phyloP scores from a whole-genome alignment of 768 basidiomycete genomes.

The Strobilomyces dryophilus region DNA sequence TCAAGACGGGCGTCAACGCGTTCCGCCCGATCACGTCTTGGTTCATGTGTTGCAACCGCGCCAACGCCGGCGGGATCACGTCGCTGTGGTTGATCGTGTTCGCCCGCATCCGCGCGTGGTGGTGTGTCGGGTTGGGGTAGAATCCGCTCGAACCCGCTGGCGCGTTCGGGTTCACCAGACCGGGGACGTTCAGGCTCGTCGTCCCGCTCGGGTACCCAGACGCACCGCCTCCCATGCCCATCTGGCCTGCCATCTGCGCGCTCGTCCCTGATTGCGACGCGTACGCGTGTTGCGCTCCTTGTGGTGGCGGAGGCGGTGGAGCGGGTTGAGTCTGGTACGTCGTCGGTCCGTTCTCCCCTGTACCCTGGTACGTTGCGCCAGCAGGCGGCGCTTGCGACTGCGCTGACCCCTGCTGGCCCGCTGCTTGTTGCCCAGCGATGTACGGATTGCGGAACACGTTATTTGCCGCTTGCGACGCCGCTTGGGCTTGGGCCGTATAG shows the following conservation, averaged over 20 bases:
- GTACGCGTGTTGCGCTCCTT: slow-evolving; percentile 23
- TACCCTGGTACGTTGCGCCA: slow-evolving; percentile 23
- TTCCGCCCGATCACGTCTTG: slow-evolving; percentile 77
- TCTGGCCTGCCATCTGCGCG: slow-evolving; percentile 18
- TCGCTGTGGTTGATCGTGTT: slow-evolving; percentile 90
- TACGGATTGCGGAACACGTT: slow-evolving; percentile 78
- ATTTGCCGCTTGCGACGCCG: slow-evolving; percentile 65
- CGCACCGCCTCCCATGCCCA: slow-evolving; percentile 12
- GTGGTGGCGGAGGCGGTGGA: slow-evolving; percentile 25
- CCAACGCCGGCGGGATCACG: slow-evolving; percentile 89
- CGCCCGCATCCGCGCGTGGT: slow-evolving; percentile 65
- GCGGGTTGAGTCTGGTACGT: slow-evolving; percentile 25
- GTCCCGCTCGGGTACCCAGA: slow-evolving; percentile 18
- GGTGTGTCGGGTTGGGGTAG: slow-evolving; percentile 39
- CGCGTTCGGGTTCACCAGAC: slow-evolving; percentile 43
- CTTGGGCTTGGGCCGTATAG: slow-evolving; percentile 83
- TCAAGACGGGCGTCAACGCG: slow-evolving; percentile 88
- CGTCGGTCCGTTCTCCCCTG: slow-evolving; percentile 11
- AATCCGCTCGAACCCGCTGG: slow-evolving; percentile 53
- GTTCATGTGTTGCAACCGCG: slow-evolving; percentile 85
- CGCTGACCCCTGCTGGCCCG: slow-evolving; percentile 27
- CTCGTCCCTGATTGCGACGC: slow-evolving; percentile 22
- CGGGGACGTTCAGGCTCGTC: slow-evolving; percentile 18
- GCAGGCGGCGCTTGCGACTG: slow-evolving; percentile 7
- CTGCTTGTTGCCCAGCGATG: slow-evolving; percentile 48